Percentiles rank a stretch among this genome's conserved stretches.
These are phyloP conservation scores for Paramicrosporidium saccamoebae DNA, from an alignment of 371 early-diverging fungal genomes.

Conservation along the genomic window DNA sequence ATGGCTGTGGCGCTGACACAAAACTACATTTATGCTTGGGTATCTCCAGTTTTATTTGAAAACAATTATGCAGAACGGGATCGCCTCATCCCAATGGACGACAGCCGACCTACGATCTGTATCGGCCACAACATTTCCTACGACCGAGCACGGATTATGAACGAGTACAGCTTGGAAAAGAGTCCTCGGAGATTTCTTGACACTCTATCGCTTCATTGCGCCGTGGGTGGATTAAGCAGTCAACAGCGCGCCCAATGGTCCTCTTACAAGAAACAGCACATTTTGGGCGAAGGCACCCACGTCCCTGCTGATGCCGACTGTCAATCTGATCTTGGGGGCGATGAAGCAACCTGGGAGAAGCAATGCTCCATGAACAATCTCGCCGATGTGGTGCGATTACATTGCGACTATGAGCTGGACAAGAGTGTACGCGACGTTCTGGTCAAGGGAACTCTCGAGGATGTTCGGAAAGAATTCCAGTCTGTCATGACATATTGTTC, in stretches of 20 bases:
- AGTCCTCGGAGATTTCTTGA: constrained; percentile 33
- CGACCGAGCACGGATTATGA: constrained; percentile 54
- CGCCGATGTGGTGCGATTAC: constrained; percentile 32
- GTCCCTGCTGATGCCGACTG: constrained; percentile 6
- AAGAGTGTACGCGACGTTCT: constrained; percentile 35
- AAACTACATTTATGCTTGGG: constrained; percentile 67
- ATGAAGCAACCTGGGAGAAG: constrained; percentile 13
- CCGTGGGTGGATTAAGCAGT: constrained; percentile 53
- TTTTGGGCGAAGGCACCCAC: constrained; percentile 4
- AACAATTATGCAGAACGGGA: constrained; percentile 8
- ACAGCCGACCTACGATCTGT: constrained; percentile 11
- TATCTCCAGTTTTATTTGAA: constrained; percentile 26
- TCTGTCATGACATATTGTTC: constrained; percentile 51
- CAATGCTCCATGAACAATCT: constrained; percentile 43
- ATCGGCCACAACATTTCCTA: constrained; percentile 76
- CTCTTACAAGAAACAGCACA: constrained; percentile 13
- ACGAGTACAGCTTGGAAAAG: constrained; percentile 29
- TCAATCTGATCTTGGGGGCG: constrained; percentile 3
- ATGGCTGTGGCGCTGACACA: constrained; percentile 44
- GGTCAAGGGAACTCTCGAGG: constrained; percentile 13
- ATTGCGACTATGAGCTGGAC: constrained; percentile 28
- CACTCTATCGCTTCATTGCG: constrained; percentile 74
- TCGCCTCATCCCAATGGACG: constrained; percentile 25
- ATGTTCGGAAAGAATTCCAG: constrained; percentile 17
- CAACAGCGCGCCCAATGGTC: constrained; percentile 58